A percentile compares a stretch with the other conserved stretches of the same genome.
Conservation (phyloP, 2,329 filamentous ascomycete species). For the Ophiostoma australiae region DNA sequence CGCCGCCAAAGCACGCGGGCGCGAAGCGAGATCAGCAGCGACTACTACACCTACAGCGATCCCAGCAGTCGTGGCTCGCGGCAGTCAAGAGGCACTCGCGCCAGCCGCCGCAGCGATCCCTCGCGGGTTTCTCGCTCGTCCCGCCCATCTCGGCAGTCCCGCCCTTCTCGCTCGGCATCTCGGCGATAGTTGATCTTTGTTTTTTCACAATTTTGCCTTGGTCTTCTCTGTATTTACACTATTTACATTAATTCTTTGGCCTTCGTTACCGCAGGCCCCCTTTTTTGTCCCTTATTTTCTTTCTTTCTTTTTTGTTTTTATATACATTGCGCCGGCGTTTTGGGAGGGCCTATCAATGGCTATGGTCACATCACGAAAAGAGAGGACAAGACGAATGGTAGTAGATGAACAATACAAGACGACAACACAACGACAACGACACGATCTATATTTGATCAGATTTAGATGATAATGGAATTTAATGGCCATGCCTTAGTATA, state of each 20-base stretch:
- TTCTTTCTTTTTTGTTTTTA: slow-evolving; percentile 14
- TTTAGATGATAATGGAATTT: slow-evolving; percentile 8
- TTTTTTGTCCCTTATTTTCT: background rate
- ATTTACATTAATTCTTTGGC: slow-evolving; percentile 14
- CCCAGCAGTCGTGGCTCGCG: slow-evolving; percentile 34
- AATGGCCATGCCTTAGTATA: background rate
- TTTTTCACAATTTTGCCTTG: slow-evolving; percentile 7
- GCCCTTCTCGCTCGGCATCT: slow-evolving; percentile 16
- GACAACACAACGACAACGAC: background rate
- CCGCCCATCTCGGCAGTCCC: slow-evolving; percentile 24
- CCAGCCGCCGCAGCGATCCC: slow-evolving; percentile 30
- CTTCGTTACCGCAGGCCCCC: background rate
- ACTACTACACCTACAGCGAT: slow-evolving; percentile 49
- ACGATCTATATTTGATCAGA: background rate
- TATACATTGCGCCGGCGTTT: slow-evolving; percentile 25
- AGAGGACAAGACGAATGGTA: background rate
- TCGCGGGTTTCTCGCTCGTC: slow-evolving; percentile 31
- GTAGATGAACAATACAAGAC: background rate
- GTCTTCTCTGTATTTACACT: slow-evolving; percentile 15
- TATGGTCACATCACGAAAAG: slow-evolving; percentile 13
- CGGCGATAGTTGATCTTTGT: slow-evolving; percentile 6
- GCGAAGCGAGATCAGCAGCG: slow-evolving; percentile 46
- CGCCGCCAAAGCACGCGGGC: slow-evolving; percentile 38
- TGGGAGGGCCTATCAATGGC: slow-evolving; percentile 7
- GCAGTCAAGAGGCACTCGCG: slow-evolving; percentile 27